Conservation (phyloP, 371 early-diverging fungal species). For the Mucor ambiguus region DNA sequence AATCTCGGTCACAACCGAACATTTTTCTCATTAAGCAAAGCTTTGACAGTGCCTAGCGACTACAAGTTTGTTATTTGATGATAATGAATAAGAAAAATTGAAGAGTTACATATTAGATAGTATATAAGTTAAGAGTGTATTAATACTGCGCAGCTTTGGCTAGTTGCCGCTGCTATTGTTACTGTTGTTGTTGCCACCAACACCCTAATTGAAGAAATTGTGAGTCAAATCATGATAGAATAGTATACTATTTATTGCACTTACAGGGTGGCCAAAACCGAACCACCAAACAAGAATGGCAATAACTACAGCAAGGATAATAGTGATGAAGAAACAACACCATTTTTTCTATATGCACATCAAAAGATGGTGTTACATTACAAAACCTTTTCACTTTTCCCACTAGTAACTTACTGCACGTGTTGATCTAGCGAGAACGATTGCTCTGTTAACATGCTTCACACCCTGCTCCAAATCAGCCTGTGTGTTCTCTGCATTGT, state of each 20-base stretch:
- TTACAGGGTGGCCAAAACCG: constrained; percentile 45
- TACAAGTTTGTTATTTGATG: too few species aligned
- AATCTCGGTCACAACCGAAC: too few species aligned
- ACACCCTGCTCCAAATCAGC: constrained; percentile 74
- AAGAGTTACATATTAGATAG: constrained; percentile 1
- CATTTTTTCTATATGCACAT: constrained; percentile 60
- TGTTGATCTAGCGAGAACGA: constrained; percentile 70
- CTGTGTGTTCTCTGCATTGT: constrained; percentile 63
- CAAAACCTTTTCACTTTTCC: background rate
- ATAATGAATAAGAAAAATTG: background rate
- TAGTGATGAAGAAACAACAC: constrained; percentile 59
- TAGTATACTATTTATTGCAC: background rate
- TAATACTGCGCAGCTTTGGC: background rate
- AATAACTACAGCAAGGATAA: constrained; percentile 53
- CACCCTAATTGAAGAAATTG: constrained; percentile 11
- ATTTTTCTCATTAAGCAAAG: too few species aligned
- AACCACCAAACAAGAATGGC: constrained; percentile 61
- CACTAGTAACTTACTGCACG: constrained; percentile 61
- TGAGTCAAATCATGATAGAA: background rate
- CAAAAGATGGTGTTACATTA: background rate
- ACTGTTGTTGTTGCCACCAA: constrained; percentile 10
- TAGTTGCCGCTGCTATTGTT: constrained; percentile 1
- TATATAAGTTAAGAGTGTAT: background rate
- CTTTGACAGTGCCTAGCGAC: too few species aligned
- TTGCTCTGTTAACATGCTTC: constrained; percentile 70